Evolutionary conservation across 306 rosid genomes (phyloP), one percentile per base, ranked within the genome.

Genomic region (Dryas drummondii): DNA sequence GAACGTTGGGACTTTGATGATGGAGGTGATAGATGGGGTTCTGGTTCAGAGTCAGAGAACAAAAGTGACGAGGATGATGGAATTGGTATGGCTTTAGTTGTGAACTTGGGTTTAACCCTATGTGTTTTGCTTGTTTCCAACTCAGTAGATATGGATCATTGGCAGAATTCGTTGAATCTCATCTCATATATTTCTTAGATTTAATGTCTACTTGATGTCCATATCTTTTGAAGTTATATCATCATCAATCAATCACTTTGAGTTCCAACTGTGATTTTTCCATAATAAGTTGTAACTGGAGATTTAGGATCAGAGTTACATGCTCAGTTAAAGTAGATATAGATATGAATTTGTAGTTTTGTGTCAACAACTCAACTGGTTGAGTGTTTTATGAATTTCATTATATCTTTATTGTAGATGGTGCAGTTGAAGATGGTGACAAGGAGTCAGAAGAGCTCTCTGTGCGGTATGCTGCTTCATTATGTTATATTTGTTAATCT

Each of bases 1-100:
- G 88, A 84, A n/a, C 93, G 98, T 8, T 90, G 97, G 98, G 98
- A 91, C 77, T 75, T 81, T 49, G 98, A 94, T 62, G 87, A 87
- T 22, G 91, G 98, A 41, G 87, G 90, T 45, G 91, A 88, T 72
- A 80, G 96, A 79, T 94, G 98, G 98, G 86, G 80, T 71, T 90
- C 97, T 2, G 87, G 70, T 71, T 81, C 89, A 10, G 93, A 87
- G 66, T 91, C 86, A 7, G 96, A 77, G 71, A 80, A 76, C 52
- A 90, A 87, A 76, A 79, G 73, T 78, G 92, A 83, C 13, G 86
- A 81, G 17, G 84, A 55, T 54, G 79, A 87, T 78, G 80, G 49
- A 71, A 80, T 74, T 26, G 96, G 97, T 91, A 81, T 68, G 84
- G 10, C 49, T 26, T 7, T 66, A 70, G 42, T 70, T 16, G 76